phyloP scores from a whole-genome alignment of 495 filamentous ascomycete species.

The Haplographium delicatum region DNA sequence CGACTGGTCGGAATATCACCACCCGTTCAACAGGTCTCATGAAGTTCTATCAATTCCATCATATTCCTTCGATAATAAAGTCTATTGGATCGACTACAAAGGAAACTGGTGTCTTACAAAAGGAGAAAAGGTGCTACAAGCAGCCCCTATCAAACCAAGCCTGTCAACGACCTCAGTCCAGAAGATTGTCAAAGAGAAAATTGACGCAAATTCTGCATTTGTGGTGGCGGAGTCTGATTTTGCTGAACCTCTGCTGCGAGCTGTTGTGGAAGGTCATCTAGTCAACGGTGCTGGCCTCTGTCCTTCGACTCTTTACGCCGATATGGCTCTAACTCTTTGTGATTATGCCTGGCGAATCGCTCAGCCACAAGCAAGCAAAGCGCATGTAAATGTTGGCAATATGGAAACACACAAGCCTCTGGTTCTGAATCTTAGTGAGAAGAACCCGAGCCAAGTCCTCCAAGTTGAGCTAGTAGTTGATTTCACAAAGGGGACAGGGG shows the following conservation, averaged over 20 bases:
- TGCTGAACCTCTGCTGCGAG: slow-evolving; percentile 48
- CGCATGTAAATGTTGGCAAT: slow-evolving; percentile 54
- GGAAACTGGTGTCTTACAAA: slow-evolving; percentile 66
- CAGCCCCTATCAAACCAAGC: slow-evolving; percentile 43
- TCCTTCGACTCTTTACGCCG: slow-evolving; percentile 61
- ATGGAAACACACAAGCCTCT: slow-evolving; percentile 65
- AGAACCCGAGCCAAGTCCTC: slow-evolving; percentile 14
- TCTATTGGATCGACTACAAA: slow-evolving; percentile 75
- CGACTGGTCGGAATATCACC: slow-evolving; percentile 73
- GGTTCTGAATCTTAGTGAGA: slow-evolving; percentile 50
- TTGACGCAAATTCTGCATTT: slow-evolving; percentile 46
- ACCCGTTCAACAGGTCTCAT: slow-evolving; percentile 56
- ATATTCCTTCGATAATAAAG: slow-evolving; percentile 74
- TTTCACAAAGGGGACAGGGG: slow-evolving; percentile 1
- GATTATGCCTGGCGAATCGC: slow-evolving; percentile 59
- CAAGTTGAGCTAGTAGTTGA: slow-evolving; percentile 11
- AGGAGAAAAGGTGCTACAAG: slow-evolving; percentile 53
- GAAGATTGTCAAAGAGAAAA: slow-evolving; percentile 49
- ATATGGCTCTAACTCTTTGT: slow-evolving; percentile 70
- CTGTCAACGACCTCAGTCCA: slow-evolving; percentile 48
- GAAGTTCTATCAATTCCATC: slow-evolving; percentile 62
- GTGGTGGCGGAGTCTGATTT: slow-evolving; percentile 66
- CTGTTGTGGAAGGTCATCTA: slow-evolving; percentile 64
- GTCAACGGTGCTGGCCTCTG: slow-evolving; percentile 54
- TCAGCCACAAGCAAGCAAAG: slow-evolving; percentile 43